A percentile compares a stretch with the other conserved stretches of the same genome.
These are phyloP conservation scores for Pleurotus sapidus DNA, from an alignment of 768 basidiomycete genomes.

Conservation along the genomic window DNA sequence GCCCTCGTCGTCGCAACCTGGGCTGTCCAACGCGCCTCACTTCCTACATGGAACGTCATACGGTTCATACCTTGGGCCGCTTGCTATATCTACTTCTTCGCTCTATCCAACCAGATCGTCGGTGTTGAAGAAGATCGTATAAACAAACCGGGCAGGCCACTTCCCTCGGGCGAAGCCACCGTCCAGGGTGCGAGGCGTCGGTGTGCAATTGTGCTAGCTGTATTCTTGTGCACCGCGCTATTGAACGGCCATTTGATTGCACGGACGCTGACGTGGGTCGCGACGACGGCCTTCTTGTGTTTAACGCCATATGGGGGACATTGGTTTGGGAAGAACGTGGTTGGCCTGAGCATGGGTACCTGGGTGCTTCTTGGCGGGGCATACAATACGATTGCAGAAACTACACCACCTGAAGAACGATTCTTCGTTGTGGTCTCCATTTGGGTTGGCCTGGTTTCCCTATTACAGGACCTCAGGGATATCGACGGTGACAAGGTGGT, in stretches of 20 bases:
- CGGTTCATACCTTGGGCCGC: slow-evolving; percentile 12
- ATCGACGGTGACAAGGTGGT: slow-evolving; percentile 12
- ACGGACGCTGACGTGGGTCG: slow-evolving; percentile 11
- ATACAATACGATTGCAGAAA: slow-evolving; percentile 8
- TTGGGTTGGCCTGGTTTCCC: slow-evolving; percentile 10
- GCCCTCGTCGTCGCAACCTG: slow-evolving; percentile 8
- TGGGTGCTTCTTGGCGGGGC: slow-evolving; percentile 13
- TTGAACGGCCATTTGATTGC: slow-evolving; percentile 5
- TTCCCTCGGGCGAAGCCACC: slow-evolving; percentile 17
- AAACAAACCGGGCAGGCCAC: slow-evolving; percentile 21
- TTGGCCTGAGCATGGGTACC: slow-evolving; percentile 11
- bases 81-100: slow-evolving; percentile 15
- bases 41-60: neutral
- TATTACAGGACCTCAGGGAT: slow-evolving; percentile 15
- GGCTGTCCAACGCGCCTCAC: neutral
- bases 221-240: slow-evolving; percentile 8
- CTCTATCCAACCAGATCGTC: slow-evolving; percentile 17
- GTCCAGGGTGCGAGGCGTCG: slow-evolving; percentile 12
- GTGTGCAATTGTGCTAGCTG: slow-evolving; percentile 4
- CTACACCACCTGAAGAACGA: neutral
- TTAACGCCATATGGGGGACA: slow-evolving; percentile 13
- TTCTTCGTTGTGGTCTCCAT: slow-evolving; percentile 2
- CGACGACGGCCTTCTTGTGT: slow-evolving; percentile 9
- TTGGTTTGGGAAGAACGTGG: slow-evolving; percentile 15
- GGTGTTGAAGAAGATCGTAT: slow-evolving; percentile 18